Evolutionary conservation across 169 alveolate species (phyloP), one percentile per base, ranked within the genome.

Genomic region (Plasmodium gonderi): DNA sequence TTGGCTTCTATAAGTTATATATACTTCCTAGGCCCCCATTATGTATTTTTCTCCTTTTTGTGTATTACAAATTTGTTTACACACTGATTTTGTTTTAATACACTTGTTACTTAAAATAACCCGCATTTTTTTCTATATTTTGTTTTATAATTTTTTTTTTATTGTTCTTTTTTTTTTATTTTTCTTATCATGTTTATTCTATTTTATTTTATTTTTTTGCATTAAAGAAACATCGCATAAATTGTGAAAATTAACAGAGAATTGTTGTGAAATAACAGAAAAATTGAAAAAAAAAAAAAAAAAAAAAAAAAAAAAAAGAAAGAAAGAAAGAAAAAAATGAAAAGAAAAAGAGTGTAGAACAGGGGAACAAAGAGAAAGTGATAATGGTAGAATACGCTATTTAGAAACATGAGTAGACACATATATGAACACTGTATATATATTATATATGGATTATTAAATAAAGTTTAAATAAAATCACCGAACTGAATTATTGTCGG

Each of bases 81-180:
- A 51, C 64, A 36, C 49, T 82, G 91, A 82, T 82, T 82, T 68
- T 82, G 80, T 82, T 69, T 82, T 51, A 20, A 79, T 67, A 74
- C 60, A 12, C 75, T 68, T 42, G 40, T 8, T 69, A 47, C 49
- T 47, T 68, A 82, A 54, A 69, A 9, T 31, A 45, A 3, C 23
- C 33, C 42, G 26, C 31, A 8, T 38, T 60, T 54, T 80, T 80
- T 31, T 80, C 47, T 68, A 8, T 40, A 20, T 68, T 64, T 40
- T 45, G 38, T 80, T 60, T 51, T 80, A 20, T 68, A n/a, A 20
- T 68, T 68, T 68, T 67, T 65, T 12, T 65, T 65, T 20, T 9
- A 11, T 23, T 17, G 33, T 65, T 17, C 20, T 65, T 20, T 65
- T 65, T 65, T 65, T 29, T 3, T 31, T 6, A 7, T 65, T 65